phyloP scores from a whole-genome alignment of 805 yeast species.

The Lachancea quebecensis region DNA sequence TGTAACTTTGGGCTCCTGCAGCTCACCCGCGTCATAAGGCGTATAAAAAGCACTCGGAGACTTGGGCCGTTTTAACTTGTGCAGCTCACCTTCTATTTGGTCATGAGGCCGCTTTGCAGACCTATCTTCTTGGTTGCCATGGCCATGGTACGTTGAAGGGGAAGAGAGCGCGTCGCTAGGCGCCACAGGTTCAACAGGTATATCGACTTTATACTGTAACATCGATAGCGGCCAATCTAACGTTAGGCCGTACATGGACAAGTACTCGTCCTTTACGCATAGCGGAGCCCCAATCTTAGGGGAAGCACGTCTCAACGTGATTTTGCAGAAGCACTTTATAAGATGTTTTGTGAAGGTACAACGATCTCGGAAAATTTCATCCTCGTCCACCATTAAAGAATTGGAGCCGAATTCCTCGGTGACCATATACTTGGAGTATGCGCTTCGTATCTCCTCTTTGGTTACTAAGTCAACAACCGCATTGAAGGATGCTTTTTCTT shows the following conservation, averaged over 20 bases:
- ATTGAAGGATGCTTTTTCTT: conserved; percentile 81
- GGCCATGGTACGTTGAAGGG: not conserved
- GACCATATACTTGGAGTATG: conserved; percentile 65
- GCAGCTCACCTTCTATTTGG: no score
- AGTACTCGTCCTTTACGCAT: conserved; percentile 73
- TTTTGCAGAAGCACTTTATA: conserved; percentile 80
- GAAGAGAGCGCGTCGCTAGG: no score
- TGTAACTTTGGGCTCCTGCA: conserved; percentile 13
- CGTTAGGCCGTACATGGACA: conserved; percentile 29
- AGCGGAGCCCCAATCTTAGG: conserved; percentile 91
- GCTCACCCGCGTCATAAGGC: not conserved
- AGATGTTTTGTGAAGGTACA: conserved; percentile 83
- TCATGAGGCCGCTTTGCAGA: no score
- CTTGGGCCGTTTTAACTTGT: no score
- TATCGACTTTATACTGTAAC: conserved; percentile 27
- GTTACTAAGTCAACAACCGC: conserved; percentile 33
- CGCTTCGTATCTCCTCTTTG: conserved; percentile 38
- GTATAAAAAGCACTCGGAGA: not conserved
- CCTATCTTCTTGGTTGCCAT: not conserved
- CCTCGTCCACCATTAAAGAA: conserved; percentile 65
- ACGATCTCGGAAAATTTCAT: conserved; percentile 74
- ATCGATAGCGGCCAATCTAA: conserved; percentile 31
- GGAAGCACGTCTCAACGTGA: conserved; percentile 60
- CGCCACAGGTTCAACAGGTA: not conserved
- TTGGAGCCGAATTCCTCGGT: conserved; percentile 45